Conservation (phyloP, 1,139 yeast genomes). For the Taphrina flavorubra region DNA sequence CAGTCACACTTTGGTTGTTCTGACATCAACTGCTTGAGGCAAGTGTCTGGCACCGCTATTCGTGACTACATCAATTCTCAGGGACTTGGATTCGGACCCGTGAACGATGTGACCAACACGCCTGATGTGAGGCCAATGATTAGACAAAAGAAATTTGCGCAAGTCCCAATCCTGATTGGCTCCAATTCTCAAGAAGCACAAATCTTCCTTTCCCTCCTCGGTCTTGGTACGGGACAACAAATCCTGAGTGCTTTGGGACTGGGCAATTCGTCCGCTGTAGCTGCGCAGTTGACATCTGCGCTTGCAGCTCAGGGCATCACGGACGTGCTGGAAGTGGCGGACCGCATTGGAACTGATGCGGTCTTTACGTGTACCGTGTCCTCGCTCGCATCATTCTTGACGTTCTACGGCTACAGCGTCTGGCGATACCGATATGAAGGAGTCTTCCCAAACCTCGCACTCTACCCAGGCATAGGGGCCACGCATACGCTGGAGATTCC, state of each 20-base stretch:
- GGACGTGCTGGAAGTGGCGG: constrained; percentile 6
- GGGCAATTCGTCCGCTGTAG: neutral
- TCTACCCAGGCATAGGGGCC: neutral
- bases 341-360: constrained; percentile 12
- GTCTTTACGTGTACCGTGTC: constrained; percentile 10
- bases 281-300: neutral
- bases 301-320: constrained; percentile 8
- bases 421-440: constrained; percentile 27
- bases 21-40: neutral
- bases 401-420: constrained; percentile 1
- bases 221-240: constrained; percentile 18
- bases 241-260: neutral
- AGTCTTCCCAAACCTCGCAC: constrained; percentile 6
- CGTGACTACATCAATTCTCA: neutral
- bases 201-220: constrained; percentile 8
- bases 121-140: constrained; percentile 3
- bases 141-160: neutral
- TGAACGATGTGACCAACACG: neutral
- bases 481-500: constrained; percentile 24
- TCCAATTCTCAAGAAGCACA: constrained; percentile 13
- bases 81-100: constrained; percentile 6
- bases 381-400: neutral
- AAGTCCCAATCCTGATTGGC: neutral
- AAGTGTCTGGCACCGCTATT: neutral
- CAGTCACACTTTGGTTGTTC: constrained; percentile 13